Percentiles rank a stretch among this genome's conserved stretches.
Conservation (phyloP, 257 asterid genomes). For the Gentiana macrophylla region DNA sequence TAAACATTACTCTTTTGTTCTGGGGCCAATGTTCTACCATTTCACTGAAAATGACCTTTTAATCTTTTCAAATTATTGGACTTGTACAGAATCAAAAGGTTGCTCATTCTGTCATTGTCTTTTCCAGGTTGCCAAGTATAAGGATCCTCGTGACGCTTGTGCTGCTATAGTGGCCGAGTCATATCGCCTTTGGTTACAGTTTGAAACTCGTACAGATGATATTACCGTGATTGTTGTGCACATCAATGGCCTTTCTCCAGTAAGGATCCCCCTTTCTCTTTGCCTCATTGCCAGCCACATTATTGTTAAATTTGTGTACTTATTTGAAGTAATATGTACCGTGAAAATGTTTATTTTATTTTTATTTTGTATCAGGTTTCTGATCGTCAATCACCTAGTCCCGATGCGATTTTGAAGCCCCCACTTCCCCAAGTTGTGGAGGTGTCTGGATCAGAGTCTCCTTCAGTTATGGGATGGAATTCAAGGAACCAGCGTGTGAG, state of each 20-base stretch:
- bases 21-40: too few species aligned
- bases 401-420: conserved; percentile 40
- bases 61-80: not conserved
- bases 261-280: conserved; percentile 25
- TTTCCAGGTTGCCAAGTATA: conserved; percentile 57
- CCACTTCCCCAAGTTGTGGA: conserved; percentile 73
- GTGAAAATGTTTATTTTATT: conserved; percentile 4
- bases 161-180: conserved; percentile 99
- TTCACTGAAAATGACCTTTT: not conserved
- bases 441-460: conserved; percentile 92
- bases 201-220: conserved; percentile 98
- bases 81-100: not conserved
- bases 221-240: conserved; percentile 92
- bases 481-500: conserved; percentile 64
- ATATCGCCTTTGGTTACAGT: conserved; percentile 92
- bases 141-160: conserved; percentile 98
- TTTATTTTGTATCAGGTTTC: conserved; percentile 34
- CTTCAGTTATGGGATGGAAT: conserved; percentile 64
- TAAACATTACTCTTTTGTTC: too few species aligned
- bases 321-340: not conserved
- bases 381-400: conserved; percentile 28
- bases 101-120: conserved; percentile 2
- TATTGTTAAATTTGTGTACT: conserved; percentile 7
- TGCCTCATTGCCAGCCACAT: not conserved
- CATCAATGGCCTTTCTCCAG: conserved; percentile 62